A percentile compares a stretch with the other conserved stretches of the same genome.
These are phyloP conservation scores for Carpinus fangiana DNA, from an alignment of 306 rosid genomes.

Conservation along the genomic window DNA sequence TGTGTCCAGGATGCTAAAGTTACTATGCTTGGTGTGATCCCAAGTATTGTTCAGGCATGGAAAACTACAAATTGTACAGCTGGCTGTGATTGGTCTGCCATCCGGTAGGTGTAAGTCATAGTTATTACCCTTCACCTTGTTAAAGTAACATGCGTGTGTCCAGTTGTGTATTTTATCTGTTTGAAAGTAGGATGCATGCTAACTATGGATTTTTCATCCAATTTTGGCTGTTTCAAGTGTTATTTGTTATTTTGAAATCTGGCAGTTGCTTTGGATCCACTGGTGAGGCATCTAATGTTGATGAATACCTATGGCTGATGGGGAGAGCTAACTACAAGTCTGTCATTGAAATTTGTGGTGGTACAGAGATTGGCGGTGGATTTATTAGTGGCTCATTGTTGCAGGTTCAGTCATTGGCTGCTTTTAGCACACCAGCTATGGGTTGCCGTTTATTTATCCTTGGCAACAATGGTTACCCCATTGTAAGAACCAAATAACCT, in stretches of 20 bases:
- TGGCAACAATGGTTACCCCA: constrained; percentile 65
- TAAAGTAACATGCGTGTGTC: constrained; percentile 15
- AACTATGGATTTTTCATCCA: background rate
- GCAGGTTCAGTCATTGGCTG: constrained; percentile 88
- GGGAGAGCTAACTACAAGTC: constrained; percentile 94
- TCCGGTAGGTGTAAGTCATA: constrained; percentile 60
- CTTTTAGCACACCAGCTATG: constrained; percentile 97
- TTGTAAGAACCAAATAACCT: constrained; percentile 51
- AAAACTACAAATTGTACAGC: constrained; percentile 63
- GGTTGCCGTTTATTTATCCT: constrained; percentile 82
- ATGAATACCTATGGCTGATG: constrained; percentile 97
- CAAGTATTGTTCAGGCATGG: constrained; percentile 91
- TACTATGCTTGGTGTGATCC: constrained; percentile 96
- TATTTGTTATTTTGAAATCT: constrained; percentile 23
- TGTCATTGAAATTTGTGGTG: constrained; percentile 91
- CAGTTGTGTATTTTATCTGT: constrained; percentile 26
- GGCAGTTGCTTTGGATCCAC: constrained; percentile 87
- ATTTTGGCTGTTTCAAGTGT: background rate
- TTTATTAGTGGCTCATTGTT: constrained; percentile 82
- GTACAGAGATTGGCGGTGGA: constrained; percentile 95
- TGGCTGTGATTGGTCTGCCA: constrained; percentile 84
- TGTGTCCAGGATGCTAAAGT: constrained; percentile 66
- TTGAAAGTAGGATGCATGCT: constrained; percentile 14
- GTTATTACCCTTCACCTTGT: constrained; percentile 12
- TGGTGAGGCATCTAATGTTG: constrained; percentile 92